These are phyloP conservation scores for Irineochytrium annulatum DNA, from an alignment of 192 early-diverging fungal species.

Conservation along the genomic window DNA sequence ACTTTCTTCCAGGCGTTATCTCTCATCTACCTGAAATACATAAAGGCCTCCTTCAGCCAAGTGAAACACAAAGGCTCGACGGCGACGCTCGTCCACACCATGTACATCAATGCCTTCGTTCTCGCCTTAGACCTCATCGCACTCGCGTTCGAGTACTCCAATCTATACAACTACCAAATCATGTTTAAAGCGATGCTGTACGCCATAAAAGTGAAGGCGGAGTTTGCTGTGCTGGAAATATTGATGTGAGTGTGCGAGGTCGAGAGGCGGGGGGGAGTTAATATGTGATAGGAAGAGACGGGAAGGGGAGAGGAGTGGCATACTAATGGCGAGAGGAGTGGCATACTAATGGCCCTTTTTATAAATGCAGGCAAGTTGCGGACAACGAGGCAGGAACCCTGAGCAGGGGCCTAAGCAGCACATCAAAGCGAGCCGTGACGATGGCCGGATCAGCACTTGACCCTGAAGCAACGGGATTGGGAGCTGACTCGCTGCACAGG, in stretches of 20 bases:
- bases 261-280: no score
- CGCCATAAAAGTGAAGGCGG: conserved; percentile 29
- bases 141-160: conserved; percentile 19
- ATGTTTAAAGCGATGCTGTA: conserved; percentile 25
- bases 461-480: no score
- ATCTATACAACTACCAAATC: conserved; percentile 35
- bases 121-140: conserved; percentile 20
- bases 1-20: neutral
- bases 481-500: no score
- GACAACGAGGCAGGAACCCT: no score
- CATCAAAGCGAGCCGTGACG: no score
- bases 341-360: no score
- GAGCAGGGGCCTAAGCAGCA: no score
- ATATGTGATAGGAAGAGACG: no score
- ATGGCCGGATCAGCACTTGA: no score
- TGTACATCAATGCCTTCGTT: conserved; percentile 21
- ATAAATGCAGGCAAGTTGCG: no score
- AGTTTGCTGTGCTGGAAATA: conserved; percentile 28
- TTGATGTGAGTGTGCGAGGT: conserved; percentile 12
- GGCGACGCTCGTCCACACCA: conserved; percentile 19
- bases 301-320: no score
- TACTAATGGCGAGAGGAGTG: no score
- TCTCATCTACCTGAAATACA: conserved; percentile 21
- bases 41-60: conserved; percentile 7
- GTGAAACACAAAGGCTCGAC: neutral